Conservation (phyloP, 164 flowering plant species). For the Echeveria elegans region DNA sequence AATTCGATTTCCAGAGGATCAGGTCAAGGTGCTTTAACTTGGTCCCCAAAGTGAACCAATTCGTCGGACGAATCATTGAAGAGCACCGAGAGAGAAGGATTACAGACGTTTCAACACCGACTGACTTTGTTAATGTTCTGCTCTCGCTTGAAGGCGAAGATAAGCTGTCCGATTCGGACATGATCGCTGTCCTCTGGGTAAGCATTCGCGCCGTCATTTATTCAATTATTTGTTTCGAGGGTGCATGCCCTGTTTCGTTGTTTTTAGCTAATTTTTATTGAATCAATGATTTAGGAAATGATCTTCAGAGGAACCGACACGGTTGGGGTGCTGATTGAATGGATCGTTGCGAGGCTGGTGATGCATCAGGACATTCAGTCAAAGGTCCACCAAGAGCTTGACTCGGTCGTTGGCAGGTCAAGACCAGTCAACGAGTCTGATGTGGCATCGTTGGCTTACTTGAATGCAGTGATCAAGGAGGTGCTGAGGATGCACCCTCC, state of each 20-base stretch:
- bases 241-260: background rate
- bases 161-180: background rate
- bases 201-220: background rate
- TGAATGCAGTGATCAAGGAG: constrained; percentile 51
- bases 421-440: constrained; percentile 32
- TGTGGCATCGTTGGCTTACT: constrained; percentile 22
- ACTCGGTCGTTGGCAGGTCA: constrained; percentile 33
- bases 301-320: constrained; percentile 56
- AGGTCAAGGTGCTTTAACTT: background rate
- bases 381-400: constrained; percentile 42
- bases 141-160: background rate
- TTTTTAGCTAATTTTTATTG: no score
- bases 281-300: constrained; percentile 41
- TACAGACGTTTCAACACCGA: background rate
- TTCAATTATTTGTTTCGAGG: no score
- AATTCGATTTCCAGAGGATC: background rate
- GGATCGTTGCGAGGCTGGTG: constrained; percentile 58
- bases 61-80: background rate
- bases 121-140: background rate
- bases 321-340: constrained; percentile 24
- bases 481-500: constrained; percentile 62
- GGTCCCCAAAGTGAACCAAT: background rate
- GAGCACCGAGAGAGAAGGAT: background rate
- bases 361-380: constrained; percentile 44
- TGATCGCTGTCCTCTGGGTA: background rate